Evolutionary conservation across 2,329 filamentous ascomycete species (phyloP), one percentile per base, ranked within the genome.

Genomic region (Gaeumannomyces tritici): DNA sequence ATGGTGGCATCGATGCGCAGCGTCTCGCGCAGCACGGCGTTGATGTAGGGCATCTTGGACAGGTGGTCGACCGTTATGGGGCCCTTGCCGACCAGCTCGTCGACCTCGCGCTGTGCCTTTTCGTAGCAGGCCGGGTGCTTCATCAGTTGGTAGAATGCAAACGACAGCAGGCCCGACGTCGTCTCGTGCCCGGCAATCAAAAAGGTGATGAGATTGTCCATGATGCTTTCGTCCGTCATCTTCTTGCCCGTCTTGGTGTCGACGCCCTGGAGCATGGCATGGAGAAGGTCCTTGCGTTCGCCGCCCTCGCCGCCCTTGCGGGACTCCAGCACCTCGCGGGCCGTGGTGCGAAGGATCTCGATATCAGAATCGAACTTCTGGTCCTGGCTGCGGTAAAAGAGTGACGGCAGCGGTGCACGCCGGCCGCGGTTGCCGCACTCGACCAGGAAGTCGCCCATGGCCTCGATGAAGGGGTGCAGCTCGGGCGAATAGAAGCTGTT

Each of bases 181-280:
- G 89, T 92, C 67, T 91, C 89, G 65, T 90, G 88, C 1, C 86
- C 86, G 47, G 86, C 86, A 67, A 88, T 86, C 12, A 91, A 72
- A 66, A 91, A 90, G 0, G 88, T 91, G 63, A 89, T 86, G 74
- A 91, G 83, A 66, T 91, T 89, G 70, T 88, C 80, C 21, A 84
- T 80, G 65, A 91, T 88, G 59, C 79, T 83, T 5, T 81, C 76
- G 64, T 89, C 85, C 1, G 77, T 80, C 66, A 91, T 74, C n/a
- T 79, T 80, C 67, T 86, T 77, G 15, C 88, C 87, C 4, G 88
- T 90, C 72, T 85, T 82, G 1, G 85, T 80, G 69, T 92, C 89
- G 13, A 79, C 80, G 0, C 86, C 87, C 8, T 85, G 77, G 57
- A 93, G 75, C 86, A 93, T 89, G 35, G 87, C 84, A 64, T 83